These are phyloP conservation scores for Sporormia fimetaria DNA, from an alignment of 495 filamentous ascomycete species.

Conservation along the genomic window DNA sequence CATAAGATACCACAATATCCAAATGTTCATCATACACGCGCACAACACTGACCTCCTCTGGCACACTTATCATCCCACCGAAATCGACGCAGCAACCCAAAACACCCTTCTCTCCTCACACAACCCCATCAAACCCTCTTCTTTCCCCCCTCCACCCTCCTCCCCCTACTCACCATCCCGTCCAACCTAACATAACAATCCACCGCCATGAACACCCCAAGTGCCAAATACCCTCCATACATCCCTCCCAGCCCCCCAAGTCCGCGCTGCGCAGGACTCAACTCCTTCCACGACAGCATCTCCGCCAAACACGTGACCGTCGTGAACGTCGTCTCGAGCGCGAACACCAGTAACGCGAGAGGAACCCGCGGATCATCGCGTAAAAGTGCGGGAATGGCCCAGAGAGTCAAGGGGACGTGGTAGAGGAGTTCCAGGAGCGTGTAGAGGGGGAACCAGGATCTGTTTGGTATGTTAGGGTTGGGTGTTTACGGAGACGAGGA, in stretches of 20 bases:
- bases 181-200: constrained; percentile 43
- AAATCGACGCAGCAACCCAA: no score
- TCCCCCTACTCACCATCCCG: constrained; percentile 5
- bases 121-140: no score
- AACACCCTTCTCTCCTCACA: no score
- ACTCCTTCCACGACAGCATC: constrained; percentile 34
- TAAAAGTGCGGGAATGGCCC: constrained; percentile 45
- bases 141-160: constrained; percentile 6
- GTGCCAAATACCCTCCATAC: constrained; percentile 60
- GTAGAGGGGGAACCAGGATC: constrained; percentile 58
- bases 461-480: constrained; percentile 2
- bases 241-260: constrained; percentile 42
- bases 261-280: constrained; percentile 37
- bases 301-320: constrained; percentile 58
- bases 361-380: constrained; percentile 44
- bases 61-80: no score
- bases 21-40: no score
- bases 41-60: no score
- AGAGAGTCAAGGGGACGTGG: constrained; percentile 57
- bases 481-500: constrained; percentile 1
- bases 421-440: constrained; percentile 57
- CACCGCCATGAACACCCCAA: constrained; percentile 50
- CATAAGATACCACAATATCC: no score
- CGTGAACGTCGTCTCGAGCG: constrained; percentile 57
- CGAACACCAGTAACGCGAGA: constrained; percentile 59